Evolutionary conservation across 1,284 basidiomycete species (phyloP).

Genomic region (Meira miltonrushii): DNA sequence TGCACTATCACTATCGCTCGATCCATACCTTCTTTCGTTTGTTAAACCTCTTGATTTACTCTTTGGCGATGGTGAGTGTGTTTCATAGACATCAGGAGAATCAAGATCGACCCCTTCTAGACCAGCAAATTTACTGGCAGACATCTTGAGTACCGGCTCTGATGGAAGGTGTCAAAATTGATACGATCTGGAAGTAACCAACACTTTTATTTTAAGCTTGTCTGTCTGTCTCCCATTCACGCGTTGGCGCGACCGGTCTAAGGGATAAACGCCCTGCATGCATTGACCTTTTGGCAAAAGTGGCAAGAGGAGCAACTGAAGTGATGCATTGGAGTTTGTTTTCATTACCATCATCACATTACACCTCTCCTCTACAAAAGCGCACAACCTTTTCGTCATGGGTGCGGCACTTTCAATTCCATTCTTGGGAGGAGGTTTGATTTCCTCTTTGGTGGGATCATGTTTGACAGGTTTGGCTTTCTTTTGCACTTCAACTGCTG

Average conservation of each 20-base stretch:
- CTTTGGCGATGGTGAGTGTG: constrained; percentile 5
- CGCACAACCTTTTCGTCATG: constrained; percentile 55
- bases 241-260: no score
- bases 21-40: neutral
- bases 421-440: constrained; percentile 69
- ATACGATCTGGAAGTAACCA: no score
- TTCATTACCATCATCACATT: no score
- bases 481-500: constrained; percentile 70
- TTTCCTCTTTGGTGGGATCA: constrained; percentile 59
- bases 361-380: no score
- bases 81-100: constrained; percentile 16
- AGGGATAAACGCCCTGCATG: no score
- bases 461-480: constrained; percentile 53
- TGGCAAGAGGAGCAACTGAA: no score
- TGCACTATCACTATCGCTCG: constrained; percentile 2
- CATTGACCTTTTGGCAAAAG: no score
- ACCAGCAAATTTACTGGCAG: constrained; percentile 5
- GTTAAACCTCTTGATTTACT: neutral
- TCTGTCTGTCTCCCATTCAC: no score
- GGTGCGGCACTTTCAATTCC: constrained; percentile 80
- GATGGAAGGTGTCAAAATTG: neutral
- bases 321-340: no score
- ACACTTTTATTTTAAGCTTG: no score
- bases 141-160: neutral
- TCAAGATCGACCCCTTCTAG: constrained; percentile 7